These are phyloP conservation scores for Penicillium robsamsonii DNA, from an alignment of 495 filamentous ascomycete species.

Conservation along the genomic window DNA sequence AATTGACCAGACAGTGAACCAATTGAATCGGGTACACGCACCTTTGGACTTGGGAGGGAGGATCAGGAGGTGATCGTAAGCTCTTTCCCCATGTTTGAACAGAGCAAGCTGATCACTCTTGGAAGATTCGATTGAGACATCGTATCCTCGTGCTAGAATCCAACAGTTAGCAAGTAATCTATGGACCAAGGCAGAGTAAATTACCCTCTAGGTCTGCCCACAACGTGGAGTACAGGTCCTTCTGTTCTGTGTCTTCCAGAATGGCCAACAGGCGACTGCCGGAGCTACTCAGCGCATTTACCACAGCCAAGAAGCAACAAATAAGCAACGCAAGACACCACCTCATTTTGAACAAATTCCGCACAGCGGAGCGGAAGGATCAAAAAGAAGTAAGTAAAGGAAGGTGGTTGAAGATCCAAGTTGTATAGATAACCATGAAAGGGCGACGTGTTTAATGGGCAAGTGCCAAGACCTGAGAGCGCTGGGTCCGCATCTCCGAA, in stretches of 20 bases:
- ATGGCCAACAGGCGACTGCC: constrained; percentile 84
- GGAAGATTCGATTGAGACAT: constrained; percentile 75
- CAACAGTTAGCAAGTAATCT: constrained; percentile 19
- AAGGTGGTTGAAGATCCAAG: constrained; percentile 21
- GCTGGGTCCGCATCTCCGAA: constrained; percentile 39
- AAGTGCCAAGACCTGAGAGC: constrained; percentile 42
- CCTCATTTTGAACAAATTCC: constrained; percentile 61
- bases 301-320: constrained; percentile 60
- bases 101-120: constrained; percentile 79
- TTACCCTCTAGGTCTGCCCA: constrained; percentile 78
- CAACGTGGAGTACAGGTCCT: constrained; percentile 76
- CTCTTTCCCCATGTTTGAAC: constrained; percentile 81
- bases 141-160: constrained; percentile 72
- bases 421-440: constrained; percentile 31
- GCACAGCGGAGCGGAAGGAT: constrained; percentile 38
- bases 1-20: constrained; percentile 21
- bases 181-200: constrained; percentile 4
- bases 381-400: constrained; percentile 17
- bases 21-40: constrained; percentile 30
- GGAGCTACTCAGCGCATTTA: constrained; percentile 73
- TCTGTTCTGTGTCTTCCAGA: constrained; percentile 76
- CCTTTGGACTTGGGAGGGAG: constrained; percentile 88
- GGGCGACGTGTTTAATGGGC: constrained; percentile 53
- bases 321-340: constrained; percentile 69
- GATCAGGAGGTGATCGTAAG: constrained; percentile 87